Conservation (phyloP, 73 alveolate species). For the Paramecium sexaurelia region DNA sequence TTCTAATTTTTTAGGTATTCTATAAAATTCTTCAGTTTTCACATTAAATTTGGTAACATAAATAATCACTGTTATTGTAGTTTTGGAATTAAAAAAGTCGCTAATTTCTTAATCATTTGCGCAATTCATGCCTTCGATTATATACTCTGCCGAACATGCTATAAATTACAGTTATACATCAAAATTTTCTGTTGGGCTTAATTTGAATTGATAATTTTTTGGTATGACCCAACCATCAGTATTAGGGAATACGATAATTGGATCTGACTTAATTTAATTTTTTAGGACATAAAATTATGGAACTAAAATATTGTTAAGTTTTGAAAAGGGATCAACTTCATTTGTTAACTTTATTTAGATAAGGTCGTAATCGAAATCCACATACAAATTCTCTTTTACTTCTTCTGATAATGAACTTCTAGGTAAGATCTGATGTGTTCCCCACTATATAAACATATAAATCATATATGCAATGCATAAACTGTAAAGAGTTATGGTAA, state of each 20-base stretch:
- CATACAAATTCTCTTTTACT: background rate
- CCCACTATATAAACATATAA: constrained; percentile 4
- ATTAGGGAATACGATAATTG: background rate
- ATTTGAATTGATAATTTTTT: background rate
- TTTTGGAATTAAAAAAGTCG: background rate
- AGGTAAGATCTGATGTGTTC: background rate
- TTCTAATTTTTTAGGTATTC: constrained; percentile 2
- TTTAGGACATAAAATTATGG: constrained; percentile 3
- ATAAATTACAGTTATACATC: background rate
- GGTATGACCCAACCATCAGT: background rate
- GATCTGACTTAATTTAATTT: background rate
- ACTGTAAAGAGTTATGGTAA: background rate
- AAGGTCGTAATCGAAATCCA: background rate
- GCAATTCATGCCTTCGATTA: background rate
- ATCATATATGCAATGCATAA: background rate
- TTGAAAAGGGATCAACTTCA: background rate
- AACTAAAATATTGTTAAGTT: background rate
- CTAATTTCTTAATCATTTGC: constrained; percentile 17
- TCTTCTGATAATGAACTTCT: background rate
- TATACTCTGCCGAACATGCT: background rate
- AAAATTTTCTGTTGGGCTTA: background rate
- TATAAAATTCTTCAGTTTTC: background rate
- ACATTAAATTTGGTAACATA: background rate
- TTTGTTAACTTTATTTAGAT: background rate
- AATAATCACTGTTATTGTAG: background rate